Evolutionary conservation across 1,284 basidiomycete genomes (phyloP).

Genomic region (Trichosporon ovoides): DNA sequence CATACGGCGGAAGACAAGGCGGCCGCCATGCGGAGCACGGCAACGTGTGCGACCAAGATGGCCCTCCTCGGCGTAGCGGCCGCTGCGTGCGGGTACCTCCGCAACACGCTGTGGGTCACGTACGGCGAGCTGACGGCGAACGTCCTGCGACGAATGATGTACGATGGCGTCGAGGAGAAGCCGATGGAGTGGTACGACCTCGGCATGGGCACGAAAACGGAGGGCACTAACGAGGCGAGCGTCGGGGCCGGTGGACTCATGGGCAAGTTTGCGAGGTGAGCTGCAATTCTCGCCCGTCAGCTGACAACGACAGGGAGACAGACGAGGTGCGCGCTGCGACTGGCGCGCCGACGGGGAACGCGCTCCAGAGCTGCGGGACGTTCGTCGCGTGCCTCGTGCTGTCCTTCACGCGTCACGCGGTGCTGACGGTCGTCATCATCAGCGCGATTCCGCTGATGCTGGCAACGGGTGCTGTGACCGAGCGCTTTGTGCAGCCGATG

Average conservation of each 20-base stretch:
- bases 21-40: slow-evolving; percentile 59
- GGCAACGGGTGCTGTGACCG: slow-evolving; percentile 68
- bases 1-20: slow-evolving; percentile 52
- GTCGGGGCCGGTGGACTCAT: slow-evolving; percentile 86
- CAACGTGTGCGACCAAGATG: slow-evolving; percentile 59
- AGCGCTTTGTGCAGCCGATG: slow-evolving; percentile 60
- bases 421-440: slow-evolving; percentile 85
- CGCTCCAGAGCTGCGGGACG: slow-evolving; percentile 76
- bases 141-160: slow-evolving; percentile 65
- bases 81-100: slow-evolving; percentile 66
- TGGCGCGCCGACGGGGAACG: slow-evolving; percentile 67
- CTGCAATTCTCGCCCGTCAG: slow-evolving; percentile 10
- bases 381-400: slow-evolving; percentile 72
- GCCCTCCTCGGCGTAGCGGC: slow-evolving; percentile 65
- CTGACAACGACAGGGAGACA: slow-evolving; percentile 63
- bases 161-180: slow-evolving; percentile 62
- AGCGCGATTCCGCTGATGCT: slow-evolving; percentile 80
- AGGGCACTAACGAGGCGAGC: slow-evolving; percentile 52
- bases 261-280: slow-evolving; percentile 84
- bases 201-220: slow-evolving; percentile 64
- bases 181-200: slow-evolving; percentile 83
- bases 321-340: slow-evolving; percentile 85
- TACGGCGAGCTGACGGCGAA: slow-evolving; percentile 75
- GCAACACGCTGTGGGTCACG: slow-evolving; percentile 77
- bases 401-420: slow-evolving; percentile 72